Evolutionary conservation across 768 basidiomycete species (phyloP), one percentile per base, ranked within the genome.

Genomic region (Lactarius indigo): DNA sequence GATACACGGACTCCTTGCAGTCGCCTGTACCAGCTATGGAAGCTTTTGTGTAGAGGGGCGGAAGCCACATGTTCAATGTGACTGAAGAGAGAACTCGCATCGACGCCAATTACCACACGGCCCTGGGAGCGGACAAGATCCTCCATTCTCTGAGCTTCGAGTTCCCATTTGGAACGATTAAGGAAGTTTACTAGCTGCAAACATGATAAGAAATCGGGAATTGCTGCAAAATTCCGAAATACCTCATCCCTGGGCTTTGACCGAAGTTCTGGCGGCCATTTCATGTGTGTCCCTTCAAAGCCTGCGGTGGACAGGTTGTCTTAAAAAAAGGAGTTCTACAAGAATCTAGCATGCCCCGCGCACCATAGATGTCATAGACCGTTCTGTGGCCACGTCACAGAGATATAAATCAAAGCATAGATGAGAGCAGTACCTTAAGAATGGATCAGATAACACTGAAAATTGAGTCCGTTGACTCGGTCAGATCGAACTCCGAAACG

Each of bases 241-340:
- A 87, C 86, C 76, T 87, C 82, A 67, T 83, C 80, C 67, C 71
- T 77, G 62, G 81, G 72, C 74, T 78, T 81, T 30, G 76, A 76
- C 60, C 81, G 80, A 55, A 84, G 64, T 41, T 79, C 77, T 61
- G 77, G 73, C 12, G 84, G 78, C 82, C 82, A 85, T 66, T 78
- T 72, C 63, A 80, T 68, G 60, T 76, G 75, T 33, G 83, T 73
- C 63, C 80, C 82, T 59, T 78, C 72, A 64, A 74, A 70, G 20
- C 80, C 79, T 79, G 64, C 23, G 26, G 57, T 57, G 37, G 39
- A 52, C 10, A 31, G 13, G 35, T 31, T 20, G 17, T 26, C 55
- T 28, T 54, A 13, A 54, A 28, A 28, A 37, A 57, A 61, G 50
- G 37, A 10, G 33, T 26, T 39, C n/a, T 42, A 52, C 30, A 2